Conservation (phyloP, 768 basidiomycete species). For the Lactarius sanguifluus region DNA sequence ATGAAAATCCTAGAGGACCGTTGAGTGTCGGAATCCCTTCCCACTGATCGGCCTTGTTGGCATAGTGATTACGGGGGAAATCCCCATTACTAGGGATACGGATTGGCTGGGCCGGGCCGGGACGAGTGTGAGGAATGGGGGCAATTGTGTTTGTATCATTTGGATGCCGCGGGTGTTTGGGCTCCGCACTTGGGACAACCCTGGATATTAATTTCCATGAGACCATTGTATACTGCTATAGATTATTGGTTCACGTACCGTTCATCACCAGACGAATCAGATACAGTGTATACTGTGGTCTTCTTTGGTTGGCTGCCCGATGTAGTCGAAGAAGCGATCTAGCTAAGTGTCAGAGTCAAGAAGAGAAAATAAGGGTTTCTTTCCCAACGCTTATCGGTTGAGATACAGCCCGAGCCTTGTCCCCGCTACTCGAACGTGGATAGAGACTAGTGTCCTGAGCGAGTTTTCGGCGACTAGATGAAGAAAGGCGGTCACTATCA, state of each 20-base stretch:
- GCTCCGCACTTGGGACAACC: background rate
- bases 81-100: conserved; percentile 26
- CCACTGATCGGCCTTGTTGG: conserved; percentile 32
- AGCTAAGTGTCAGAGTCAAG: background rate
- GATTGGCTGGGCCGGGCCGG: conserved; percentile 23
- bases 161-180: background rate
- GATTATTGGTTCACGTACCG: conserved; percentile 2
- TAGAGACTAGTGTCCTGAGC: conserved; percentile 16
- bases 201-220: background rate
- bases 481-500: background rate
- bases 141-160: conserved; percentile 13
- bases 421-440: background rate
- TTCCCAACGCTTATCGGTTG: conserved; percentile 11
- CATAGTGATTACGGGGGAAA: background rate
- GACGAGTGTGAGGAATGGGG: conserved; percentile 1
- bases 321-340: conserved; percentile 19
- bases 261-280: conserved; percentile 32
- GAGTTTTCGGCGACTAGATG: conserved; percentile 24
- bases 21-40: conserved; percentile 37
- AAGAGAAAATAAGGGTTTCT: background rate
- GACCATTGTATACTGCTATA: background rate
- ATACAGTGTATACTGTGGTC: conserved; percentile 10
- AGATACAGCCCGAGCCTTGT: conserved; percentile 6
- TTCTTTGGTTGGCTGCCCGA: conserved; percentile 8
- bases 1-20: conserved; percentile 25